These are phyloP conservation scores for Kentomonas sorsogonicus DNA, from an alignment of 208 protist genomes.

Conservation along the genomic window DNA sequence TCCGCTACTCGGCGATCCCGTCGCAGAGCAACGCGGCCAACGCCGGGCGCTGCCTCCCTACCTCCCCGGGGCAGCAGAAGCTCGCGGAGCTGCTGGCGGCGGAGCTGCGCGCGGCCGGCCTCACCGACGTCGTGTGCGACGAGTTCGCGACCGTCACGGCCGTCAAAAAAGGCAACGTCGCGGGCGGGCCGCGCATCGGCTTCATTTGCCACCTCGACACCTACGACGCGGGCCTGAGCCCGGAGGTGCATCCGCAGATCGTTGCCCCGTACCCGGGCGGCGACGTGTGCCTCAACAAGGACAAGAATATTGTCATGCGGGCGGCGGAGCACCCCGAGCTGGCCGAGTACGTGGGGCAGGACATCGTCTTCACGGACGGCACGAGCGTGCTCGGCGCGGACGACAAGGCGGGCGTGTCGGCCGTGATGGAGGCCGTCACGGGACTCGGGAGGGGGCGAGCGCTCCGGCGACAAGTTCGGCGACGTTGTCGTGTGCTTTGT, in stretches of 20 bases:
- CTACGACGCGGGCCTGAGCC: slow-evolving; percentile 65
- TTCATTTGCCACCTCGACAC: slow-evolving; percentile 87
- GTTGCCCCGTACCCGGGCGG: slow-evolving; percentile 62
- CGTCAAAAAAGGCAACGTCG: slow-evolving; percentile 52
- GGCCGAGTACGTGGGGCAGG: slow-evolving; percentile 58
- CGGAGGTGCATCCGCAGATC: slow-evolving; percentile 63
- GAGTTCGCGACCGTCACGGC: slow-evolving; percentile 72
- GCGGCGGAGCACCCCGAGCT: slow-evolving; percentile 68
- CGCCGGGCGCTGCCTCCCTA: slow-evolving; percentile 54
- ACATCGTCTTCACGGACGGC: slow-evolving; percentile 84
- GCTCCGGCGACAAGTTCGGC: slow-evolving; percentile 49
- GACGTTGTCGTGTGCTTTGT: slow-evolving; percentile 81
- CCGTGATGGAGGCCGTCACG: slow-evolving; percentile 79
- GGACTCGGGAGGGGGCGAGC: slow-evolving; percentile 31
- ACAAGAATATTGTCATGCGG: slow-evolving; percentile 61
- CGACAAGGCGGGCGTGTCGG: slow-evolving; percentile 75
- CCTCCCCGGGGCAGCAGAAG: slow-evolving; percentile 73
- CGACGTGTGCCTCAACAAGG: slow-evolving; percentile 72
- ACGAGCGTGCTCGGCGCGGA: slow-evolving; percentile 85
- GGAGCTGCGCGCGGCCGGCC: slow-evolving; percentile 44
- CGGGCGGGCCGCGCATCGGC: slow-evolving; percentile 59
- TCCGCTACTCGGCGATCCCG: slow-evolving; percentile 73
- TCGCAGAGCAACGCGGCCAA: slow-evolving; percentile 63
- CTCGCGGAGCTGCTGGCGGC: slow-evolving; percentile 68
- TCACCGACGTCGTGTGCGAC: slow-evolving; percentile 54